These are phyloP conservation scores for Candida tunisiensis DNA, from an alignment of 1,139 yeast species.

Conservation along the genomic window DNA sequence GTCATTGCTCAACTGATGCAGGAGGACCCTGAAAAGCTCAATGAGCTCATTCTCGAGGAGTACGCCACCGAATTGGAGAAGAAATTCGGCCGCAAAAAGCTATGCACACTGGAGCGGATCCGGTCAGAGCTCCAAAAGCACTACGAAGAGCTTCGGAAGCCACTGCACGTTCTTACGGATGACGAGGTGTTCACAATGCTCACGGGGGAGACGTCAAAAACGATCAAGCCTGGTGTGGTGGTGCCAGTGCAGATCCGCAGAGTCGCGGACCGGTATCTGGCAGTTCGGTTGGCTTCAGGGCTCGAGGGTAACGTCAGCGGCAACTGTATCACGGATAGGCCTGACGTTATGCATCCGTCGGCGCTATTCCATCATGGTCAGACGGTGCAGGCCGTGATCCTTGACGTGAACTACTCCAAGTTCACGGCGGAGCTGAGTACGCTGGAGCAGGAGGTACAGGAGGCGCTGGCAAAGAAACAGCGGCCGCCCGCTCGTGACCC, in stretches of 20 bases:
- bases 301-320: conserved; percentile 57
- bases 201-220: conserved; percentile 68
- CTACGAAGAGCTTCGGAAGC: conserved; percentile 68
- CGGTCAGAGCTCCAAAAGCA: conserved; percentile 78
- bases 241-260: conserved; percentile 59
- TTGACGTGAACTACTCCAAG: conserved; percentile 49
- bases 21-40: conserved; percentile 74
- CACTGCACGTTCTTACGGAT: conserved; percentile 48
- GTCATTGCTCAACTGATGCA: conserved; percentile 67
- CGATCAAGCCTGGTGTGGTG: conserved; percentile 54
- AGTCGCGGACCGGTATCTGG: conserved; percentile 29
- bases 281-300: conserved; percentile 59
- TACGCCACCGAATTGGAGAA: conserved; percentile 85
- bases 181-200: conserved; percentile 73
- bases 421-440: conserved; percentile 66
- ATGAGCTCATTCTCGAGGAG: conserved; percentile 76
- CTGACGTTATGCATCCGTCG: conserved; percentile 25
- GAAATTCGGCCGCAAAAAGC: conserved; percentile 60
- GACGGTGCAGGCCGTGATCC: conserved; percentile 71
- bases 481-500: conserved; percentile 33
- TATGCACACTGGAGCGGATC: conserved; percentile 73
- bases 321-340: conserved; percentile 45
- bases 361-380: conserved; percentile 47
- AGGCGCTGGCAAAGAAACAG: conserved; percentile 27
- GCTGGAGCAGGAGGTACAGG: conserved; percentile 44